Evolutionary conservation across 1,139 yeast genomes (phyloP).

Genomic region (Groenewaldozyma sp.): DNA sequence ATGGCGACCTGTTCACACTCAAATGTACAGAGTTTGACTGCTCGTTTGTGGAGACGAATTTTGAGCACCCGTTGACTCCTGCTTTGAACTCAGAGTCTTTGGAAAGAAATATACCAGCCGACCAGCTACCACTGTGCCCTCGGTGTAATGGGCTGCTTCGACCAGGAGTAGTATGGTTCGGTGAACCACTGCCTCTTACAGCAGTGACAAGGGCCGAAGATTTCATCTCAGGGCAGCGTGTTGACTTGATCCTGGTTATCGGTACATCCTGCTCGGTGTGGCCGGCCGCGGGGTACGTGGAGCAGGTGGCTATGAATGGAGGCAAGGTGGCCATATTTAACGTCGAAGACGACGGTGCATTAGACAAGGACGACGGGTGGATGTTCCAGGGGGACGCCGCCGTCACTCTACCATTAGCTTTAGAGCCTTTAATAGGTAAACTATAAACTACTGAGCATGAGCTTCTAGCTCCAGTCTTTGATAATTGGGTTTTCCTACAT

Average conservation of each 20-base stretch:
- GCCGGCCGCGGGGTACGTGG: constrained; percentile 89
- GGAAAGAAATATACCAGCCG: constrained; percentile 22
- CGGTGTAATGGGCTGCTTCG: constrained; percentile 56
- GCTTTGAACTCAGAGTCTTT: constrained; percentile 34
- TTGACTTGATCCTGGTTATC: constrained; percentile 69
- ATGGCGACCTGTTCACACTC: constrained; percentile 67
- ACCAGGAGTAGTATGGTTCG: constrained; percentile 93
- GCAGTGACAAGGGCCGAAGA: constrained; percentile 60
- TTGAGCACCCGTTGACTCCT: constrained; percentile 52
- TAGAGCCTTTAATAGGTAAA: constrained; percentile 39
- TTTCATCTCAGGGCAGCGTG: constrained; percentile 48
- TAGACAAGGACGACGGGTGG: constrained; percentile 44
- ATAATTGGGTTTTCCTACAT: constrained; percentile 3
- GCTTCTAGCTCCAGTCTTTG: too few relatives aligned
- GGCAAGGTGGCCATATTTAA: constrained; percentile 82
- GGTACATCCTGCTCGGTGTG: constrained; percentile 83
- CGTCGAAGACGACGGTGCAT: constrained; percentile 36
- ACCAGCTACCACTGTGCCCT: constrained; percentile 71
- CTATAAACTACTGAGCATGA: too few relatives aligned
- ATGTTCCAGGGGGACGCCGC: constrained; percentile 80
- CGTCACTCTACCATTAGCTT: constrained; percentile 53
- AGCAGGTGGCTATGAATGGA: constrained; percentile 59
- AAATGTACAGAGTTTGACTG: constrained; percentile 72
- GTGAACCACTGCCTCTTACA: constrained; percentile 65
- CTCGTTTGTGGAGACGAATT: constrained; percentile 44